Evolutionary conservation across 768 basidiomycete species (phyloP), one percentile per base, ranked within the genome.

Genomic region (Lactarius indigo): DNA sequence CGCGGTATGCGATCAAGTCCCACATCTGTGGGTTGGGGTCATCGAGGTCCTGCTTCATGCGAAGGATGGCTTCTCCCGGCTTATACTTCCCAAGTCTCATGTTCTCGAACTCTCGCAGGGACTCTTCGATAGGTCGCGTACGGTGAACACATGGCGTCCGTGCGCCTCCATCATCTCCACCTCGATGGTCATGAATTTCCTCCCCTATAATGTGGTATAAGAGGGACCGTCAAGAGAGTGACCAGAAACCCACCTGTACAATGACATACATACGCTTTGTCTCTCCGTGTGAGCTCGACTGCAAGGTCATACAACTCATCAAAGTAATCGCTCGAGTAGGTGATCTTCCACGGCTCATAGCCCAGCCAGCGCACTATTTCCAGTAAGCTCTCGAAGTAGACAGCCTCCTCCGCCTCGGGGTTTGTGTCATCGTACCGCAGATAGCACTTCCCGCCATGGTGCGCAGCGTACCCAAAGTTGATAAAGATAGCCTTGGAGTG

Each of bases 401-500:
- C 82, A 41, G 86, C 94, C 79, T 99, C 97, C 76, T 99, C 97
- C 65, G 94, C 94, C 78, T 97, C 95, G 0, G 97, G 97, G 76
- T 99, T 99, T 37, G 97, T 99, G 76, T 99, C 97, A 75, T 99
- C 97, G 73, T 92, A 99, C 64, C 97, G 87, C 52, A 99, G 82
- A 76, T 97, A 98, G 69, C 92, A 92, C 73, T 90, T 87, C 42
- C 97, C 97, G n/a, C 86, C 86, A 74, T 97, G 84, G 76, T 95
- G 87, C 17, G 94, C 94, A 39, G 97, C 97, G 75, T 94, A 99
- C n/a, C 97, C 97, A 76, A 98, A 99, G 77, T 96, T 92, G 68
- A 98, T 88, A 73, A 97, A 96, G 73, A 99, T 98, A 3, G 97
- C 96, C 75, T 99, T 99, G 59, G 96, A 98, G 74, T 99, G 97